Base-by-base conservation (phyloP, 257 asterid species). In the Capsicum rhomboideum region DNA sequence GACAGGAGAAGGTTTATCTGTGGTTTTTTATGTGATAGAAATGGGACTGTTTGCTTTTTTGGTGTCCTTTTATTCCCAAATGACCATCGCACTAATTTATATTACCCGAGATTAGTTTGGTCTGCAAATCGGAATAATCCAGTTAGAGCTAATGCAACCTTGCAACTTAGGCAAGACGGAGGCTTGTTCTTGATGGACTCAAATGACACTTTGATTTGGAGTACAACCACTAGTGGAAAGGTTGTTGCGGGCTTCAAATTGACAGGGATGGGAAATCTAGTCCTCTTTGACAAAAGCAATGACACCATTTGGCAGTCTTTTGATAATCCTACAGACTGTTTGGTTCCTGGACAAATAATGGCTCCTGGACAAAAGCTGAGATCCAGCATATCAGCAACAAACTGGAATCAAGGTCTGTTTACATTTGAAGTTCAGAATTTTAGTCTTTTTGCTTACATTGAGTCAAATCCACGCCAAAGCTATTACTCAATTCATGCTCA, bases 101-200 rank as follows among this genome's bases (percentile, higher is more conserved):
- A 66, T 4, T 49, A 42, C 10, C 82, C 72, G 0, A 26, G 8
- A 1, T 53, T 84, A 54, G 54, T 68, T 6, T 85, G 87, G 87
- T 80, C 84, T 9, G 82, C 78, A 6, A 85, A 85, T 53, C 49
- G 84, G 42, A 80, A 85, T 23, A 34, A 40, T 68, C 87, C 55
- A 8, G 87, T 80, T 14, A 54, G 54, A 40, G 21, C 6, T 18
- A n/a, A 68, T 80, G 84, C 84, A 80, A 69, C 53, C 4, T 26
- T 80, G 46, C 21, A 55, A 37, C 77, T 69, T 6, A 68, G 75
- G 64, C 46, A 20, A 42, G 67, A 84, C 21, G 64, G 75, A 58
- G 72, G 68, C 20, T 12, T 67, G 37, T 6, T 82, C 31, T 67
- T 82, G 80, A 66, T 11, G 14, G 79, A 67, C 28, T 64, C 54